Percentiles rank a stretch among this genome's conserved stretches.
Evolutionary conservation across 2,329 filamentous ascomycete genomes (phyloP).

Genomic region (Aspergillus tubingensis): DNA sequence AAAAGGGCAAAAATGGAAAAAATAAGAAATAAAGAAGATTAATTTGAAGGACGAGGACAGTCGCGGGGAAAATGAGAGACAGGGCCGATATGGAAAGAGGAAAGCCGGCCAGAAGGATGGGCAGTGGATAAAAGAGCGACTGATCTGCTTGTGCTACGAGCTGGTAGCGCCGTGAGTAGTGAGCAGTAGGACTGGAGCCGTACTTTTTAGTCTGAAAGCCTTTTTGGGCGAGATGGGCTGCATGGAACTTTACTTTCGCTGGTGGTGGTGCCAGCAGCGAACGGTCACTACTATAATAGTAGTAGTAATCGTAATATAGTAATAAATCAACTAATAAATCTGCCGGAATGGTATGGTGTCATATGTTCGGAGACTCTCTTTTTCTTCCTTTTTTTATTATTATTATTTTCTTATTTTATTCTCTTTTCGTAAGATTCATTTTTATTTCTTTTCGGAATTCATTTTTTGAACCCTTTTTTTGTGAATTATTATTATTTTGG

Average conservation of each 20-base stretch:
- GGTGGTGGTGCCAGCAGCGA: constrained; percentile 13
- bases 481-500: neutral
- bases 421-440: neutral
- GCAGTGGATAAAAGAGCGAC: constrained; percentile 39
- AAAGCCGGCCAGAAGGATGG: constrained; percentile 27
- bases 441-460: neutral
- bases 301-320: constrained; percentile 10
- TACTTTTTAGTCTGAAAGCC: constrained; percentile 23
- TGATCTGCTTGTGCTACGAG: constrained; percentile 40
- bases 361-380: constrained; percentile 11
- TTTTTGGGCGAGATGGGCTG: constrained; percentile 15
- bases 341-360: constrained; percentile 10
- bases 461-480: neutral
- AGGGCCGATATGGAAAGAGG: constrained; percentile 31
- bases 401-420: constrained; percentile 5
- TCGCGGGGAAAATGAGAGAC: constrained; percentile 39
- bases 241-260: constrained; percentile 10
- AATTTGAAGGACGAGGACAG: constrained; percentile 30
- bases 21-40: constrained; percentile 32
- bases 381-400: constrained; percentile 7
- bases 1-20: constrained; percentile 29
- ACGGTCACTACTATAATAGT: constrained; percentile 5
- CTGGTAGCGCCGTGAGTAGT: constrained; percentile 33
- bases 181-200: constrained; percentile 28
- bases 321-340: constrained; percentile 12